A percentile compares a stretch with the other conserved stretches of the same genome.
phyloP scores from a whole-genome alignment of 805 yeast species.

The Sugiyamaella marilandica region DNA sequence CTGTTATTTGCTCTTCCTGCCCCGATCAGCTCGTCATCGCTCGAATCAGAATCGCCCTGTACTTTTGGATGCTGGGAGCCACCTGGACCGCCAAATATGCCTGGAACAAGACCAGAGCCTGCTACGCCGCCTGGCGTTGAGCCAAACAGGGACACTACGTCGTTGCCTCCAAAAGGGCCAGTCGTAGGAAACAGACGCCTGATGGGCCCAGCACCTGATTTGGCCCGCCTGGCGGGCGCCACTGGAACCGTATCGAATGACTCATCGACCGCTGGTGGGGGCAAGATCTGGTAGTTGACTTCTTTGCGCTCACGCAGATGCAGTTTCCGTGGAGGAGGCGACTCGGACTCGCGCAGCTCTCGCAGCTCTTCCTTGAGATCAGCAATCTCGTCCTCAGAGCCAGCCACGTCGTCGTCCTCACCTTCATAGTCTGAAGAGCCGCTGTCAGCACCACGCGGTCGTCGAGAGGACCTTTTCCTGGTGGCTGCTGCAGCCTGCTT shows the following conservation, averaged over 20 bases:
- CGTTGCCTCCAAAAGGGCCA: conserved; percentile 98
- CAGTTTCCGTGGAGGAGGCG: conserved; percentile 40
- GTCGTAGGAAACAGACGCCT: conserved; percentile 85
- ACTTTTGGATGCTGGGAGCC: conserved; percentile 4
- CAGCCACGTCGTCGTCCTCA: neutral
- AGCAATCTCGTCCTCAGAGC: conserved; percentile 8
- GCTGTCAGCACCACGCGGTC: neutral
- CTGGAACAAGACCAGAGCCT: conserved; percentile 22
- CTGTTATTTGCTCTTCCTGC: conserved; percentile 6
- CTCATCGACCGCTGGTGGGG: conserved; percentile 51
- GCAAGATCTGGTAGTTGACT: conserved; percentile 77
- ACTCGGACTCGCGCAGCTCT: conserved; percentile 20
- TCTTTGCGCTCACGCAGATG: conserved; percentile 60
- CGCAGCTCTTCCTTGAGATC: conserved; percentile 20
- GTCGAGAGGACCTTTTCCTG: neutral
- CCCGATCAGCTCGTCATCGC: conserved; percentile 38
- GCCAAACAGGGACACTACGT: conserved; percentile 79
- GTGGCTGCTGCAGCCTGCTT: neutral
- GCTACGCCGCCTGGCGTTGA: conserved; percentile 33
- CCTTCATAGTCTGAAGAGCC: conserved; percentile 11
- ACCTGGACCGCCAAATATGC: conserved; percentile 10
- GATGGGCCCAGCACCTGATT: conserved; percentile 33
- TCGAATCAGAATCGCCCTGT: conserved; percentile 39
- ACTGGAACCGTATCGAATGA: conserved; percentile 32
- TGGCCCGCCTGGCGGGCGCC: conserved; percentile 35